Conservation (phyloP, 148 eudicot genomes). For the Cornus controversa region DNA sequence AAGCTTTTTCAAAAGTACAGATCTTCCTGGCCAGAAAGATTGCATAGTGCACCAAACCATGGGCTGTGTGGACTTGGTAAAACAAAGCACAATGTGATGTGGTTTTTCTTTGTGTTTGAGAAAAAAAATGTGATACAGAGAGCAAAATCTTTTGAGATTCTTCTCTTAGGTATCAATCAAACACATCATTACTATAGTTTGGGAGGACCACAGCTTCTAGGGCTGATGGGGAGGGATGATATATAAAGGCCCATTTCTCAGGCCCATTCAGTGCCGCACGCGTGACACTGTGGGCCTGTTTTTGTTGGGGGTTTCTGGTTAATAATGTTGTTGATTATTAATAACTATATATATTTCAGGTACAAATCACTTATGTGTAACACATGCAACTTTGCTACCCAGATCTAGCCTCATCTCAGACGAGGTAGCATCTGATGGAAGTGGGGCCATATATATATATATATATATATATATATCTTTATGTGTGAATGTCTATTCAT, state of each 20-base stretch:
- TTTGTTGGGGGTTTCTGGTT: background rate
- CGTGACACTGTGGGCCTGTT: constrained; percentile 15
- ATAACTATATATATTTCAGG: constrained; percentile 1
- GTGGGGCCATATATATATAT: too few relatives aligned
- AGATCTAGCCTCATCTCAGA: background rate
- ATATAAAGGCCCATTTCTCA: background rate
- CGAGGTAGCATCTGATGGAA: background rate
- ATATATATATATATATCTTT: too few relatives aligned
- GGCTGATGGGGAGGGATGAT: background rate
- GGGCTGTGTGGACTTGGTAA: background rate
- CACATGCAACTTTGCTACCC: background rate
- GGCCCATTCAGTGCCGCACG: constrained; percentile 17
- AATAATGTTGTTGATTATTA: too few relatives aligned
- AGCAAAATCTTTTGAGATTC: background rate
- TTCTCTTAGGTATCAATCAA: constrained; percentile 12
- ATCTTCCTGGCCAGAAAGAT: too few relatives aligned
- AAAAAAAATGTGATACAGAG: too few relatives aligned
- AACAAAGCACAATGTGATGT: background rate
- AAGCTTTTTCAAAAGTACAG: background rate
- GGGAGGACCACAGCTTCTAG: constrained; percentile 20
- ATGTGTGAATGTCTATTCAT: background rate
- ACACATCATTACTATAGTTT: constrained; percentile 6
- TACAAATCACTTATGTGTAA: constrained; percentile 9
- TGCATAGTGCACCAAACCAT: background rate
- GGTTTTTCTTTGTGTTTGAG: background rate